These are phyloP conservation scores for Gracilaria vermiculophylla DNA, from an alignment of 23 red algal genomes.

Conservation along the genomic window DNA sequence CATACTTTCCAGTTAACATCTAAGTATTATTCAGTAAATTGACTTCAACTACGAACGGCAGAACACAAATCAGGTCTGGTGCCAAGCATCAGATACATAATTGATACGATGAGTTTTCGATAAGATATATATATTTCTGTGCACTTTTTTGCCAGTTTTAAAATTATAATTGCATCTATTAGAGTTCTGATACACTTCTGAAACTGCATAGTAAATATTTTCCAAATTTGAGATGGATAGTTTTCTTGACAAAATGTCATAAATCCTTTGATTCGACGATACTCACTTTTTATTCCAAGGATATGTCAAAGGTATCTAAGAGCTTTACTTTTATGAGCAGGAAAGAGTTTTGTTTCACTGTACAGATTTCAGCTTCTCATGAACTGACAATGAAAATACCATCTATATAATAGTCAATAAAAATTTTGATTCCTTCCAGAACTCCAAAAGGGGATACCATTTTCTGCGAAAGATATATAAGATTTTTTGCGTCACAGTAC, in stretches of 20 bases:
- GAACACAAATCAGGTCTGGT: neutral
- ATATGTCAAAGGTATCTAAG: too few species aligned
- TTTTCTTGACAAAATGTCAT: neutral
- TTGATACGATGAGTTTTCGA: neutral
- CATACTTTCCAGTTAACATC: neutral
- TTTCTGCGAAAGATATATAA: neutral
- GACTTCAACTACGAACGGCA: neutral
- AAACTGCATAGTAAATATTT: neutral
- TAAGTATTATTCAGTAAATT: neutral
- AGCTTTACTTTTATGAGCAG: too few species aligned
- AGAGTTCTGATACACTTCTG: neutral
- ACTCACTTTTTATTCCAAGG: too few species aligned
- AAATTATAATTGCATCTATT: neutral
- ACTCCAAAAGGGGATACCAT: neutral
- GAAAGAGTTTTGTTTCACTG: too few species aligned
- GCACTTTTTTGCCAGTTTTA: neutral
- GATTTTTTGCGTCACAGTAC: neutral
- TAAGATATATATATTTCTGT: neutral
- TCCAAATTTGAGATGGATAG: neutral
- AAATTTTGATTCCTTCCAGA: neutral
- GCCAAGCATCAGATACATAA: slow-evolving; percentile 9
- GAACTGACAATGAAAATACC: too few species aligned
- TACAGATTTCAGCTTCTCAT: too few species aligned
- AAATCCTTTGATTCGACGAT: neutral
- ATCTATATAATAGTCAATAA: too few species aligned